These are phyloP conservation scores for Brassica nigra DNA, from an alignment of 345 rosid genomes.

Conservation along the genomic window DNA sequence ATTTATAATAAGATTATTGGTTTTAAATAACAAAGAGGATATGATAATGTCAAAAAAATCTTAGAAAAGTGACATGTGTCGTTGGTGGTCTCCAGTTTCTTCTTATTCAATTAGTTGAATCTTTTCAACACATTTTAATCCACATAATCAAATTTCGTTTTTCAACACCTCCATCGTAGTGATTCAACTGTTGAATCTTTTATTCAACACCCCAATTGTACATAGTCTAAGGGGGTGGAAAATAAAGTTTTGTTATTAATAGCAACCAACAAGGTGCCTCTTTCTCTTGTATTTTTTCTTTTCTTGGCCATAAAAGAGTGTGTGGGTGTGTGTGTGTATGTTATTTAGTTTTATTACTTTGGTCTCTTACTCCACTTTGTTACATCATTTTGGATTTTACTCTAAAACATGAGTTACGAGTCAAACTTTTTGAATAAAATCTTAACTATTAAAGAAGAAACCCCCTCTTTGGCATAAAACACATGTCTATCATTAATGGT, in stretches of 20 bases:
- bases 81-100: too few species aligned
- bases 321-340: not conserved
- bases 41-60: too few species aligned
- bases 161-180: not conserved
- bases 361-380: not conserved
- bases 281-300: not conserved
- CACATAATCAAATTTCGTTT: too few species aligned
- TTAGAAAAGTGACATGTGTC: too few species aligned
- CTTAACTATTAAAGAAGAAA: not conserved
- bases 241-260: not conserved
- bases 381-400: not conserved
- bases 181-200: too few species aligned
- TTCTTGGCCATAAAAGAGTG: not conserved
- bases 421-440: not conserved
- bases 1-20: too few species aligned
- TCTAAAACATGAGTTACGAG: not conserved
- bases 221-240: not conserved
- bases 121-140: too few species aligned
- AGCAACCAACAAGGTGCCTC: not conserved
- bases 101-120: too few species aligned
- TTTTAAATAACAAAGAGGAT: too few species aligned
- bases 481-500: constrained; percentile 14
- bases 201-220: too few species aligned
- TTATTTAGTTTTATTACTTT: not conserved
- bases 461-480: constrained; percentile 3